Evolutionary conservation across 257 asterid genomes (phyloP).

Genomic region (Solanum chiquidenum): DNA sequence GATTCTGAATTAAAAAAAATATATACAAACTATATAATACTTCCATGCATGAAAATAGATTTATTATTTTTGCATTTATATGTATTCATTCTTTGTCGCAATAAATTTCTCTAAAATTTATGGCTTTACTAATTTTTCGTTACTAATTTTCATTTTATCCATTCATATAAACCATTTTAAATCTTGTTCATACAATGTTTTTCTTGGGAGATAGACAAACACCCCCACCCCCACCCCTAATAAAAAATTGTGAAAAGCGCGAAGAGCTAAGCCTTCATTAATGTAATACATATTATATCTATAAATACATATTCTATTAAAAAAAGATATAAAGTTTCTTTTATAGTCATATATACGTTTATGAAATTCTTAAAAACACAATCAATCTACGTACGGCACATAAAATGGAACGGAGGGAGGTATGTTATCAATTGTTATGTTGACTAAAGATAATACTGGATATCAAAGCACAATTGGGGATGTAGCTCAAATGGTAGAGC

Average conservation of each 20-base stretch:
- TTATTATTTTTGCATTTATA: background rate
- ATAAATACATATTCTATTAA: background rate
- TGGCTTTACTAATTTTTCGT: background rate
- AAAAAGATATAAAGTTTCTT: background rate
- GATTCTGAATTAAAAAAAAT: background rate
- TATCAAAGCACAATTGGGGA: background rate
- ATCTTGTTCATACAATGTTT: background rate
- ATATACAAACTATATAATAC: background rate
- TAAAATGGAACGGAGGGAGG: no score
- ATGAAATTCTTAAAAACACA: background rate
- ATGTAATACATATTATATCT: background rate
- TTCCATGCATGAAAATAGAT: background rate
- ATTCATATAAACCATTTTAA: background rate
- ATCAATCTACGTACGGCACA: no score
- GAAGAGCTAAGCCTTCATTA: no score
- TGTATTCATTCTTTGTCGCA: background rate
- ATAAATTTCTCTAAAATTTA: background rate
- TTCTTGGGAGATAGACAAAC: no score
- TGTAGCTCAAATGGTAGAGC: slow-evolving; percentile 99
- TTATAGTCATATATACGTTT: no score
- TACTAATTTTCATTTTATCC: background rate
- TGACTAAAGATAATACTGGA: no score
- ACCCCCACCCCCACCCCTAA: no score
- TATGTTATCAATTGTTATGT: no score
- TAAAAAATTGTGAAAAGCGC: background rate